Conservation (phyloP, 2,329 filamentous ascomycete species). For the Botrytis squamosa region DNA sequence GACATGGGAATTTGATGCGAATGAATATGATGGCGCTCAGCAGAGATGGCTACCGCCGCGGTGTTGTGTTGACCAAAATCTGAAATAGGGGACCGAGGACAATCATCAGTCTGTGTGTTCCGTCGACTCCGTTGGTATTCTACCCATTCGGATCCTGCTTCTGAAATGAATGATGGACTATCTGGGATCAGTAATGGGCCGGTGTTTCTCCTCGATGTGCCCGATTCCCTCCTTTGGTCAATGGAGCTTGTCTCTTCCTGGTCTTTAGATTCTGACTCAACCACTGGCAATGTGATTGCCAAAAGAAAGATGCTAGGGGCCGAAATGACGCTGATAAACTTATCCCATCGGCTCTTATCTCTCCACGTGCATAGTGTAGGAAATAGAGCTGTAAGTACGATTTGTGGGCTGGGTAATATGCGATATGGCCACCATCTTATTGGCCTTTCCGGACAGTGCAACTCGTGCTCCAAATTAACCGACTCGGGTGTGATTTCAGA, state of each 20-base stretch:
- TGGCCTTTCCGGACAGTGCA: slow-evolving; percentile 36
- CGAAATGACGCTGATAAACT: slow-evolving; percentile 75
- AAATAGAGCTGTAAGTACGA: slow-evolving; percentile 74
- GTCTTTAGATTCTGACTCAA: slow-evolving; percentile 65
- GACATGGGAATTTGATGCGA: slow-evolving; percentile 24
- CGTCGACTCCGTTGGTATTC: slow-evolving; percentile 54
- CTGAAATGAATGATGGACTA: slow-evolving; percentile 29
- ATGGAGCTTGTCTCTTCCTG: slow-evolving; percentile 37
- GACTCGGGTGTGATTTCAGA: slow-evolving; percentile 31
- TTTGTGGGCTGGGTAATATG: slow-evolving; percentile 68
- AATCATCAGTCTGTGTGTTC: slow-evolving; percentile 40
- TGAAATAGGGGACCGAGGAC: slow-evolving; percentile 24
- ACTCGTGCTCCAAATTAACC: slow-evolving; percentile 28
- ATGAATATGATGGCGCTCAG: slow-evolving; percentile 35
- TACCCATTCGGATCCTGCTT: slow-evolving; percentile 56
- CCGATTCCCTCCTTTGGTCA: slow-evolving; percentile 24
- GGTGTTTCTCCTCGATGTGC: slow-evolving; percentile 35
- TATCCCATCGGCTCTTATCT: slow-evolving; percentile 82
- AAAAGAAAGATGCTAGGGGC: slow-evolving; percentile 89
- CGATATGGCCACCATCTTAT: slow-evolving; percentile 80
- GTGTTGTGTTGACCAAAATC: slow-evolving; percentile 38
- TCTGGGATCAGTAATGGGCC: slow-evolving; percentile 31
- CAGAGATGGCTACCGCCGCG: slow-evolving; percentile 38
- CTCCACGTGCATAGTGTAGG: slow-evolving; percentile 82
- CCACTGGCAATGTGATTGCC: slow-evolving; percentile 86